A percentile compares a stretch with the other conserved stretches of the same genome.
Evolutionary conservation across 371 early-diverging fungal species (phyloP).

Genomic region (Apophysomyces sp.): DNA sequence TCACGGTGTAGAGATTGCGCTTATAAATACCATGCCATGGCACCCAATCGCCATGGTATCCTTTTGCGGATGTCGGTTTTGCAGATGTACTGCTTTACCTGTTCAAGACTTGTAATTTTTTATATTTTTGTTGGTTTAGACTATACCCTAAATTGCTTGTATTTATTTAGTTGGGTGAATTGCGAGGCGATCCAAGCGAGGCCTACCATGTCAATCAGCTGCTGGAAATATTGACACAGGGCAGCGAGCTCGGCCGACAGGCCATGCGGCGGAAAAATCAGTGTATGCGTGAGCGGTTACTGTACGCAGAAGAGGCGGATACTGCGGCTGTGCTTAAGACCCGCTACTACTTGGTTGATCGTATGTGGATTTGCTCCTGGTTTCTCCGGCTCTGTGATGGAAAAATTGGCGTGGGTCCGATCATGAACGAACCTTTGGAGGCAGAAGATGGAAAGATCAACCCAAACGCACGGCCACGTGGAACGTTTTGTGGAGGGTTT

Average conservation of each 20-base stretch:
- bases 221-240: constrained; percentile 32
- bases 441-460: constrained; percentile 25
- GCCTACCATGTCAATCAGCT: constrained; percentile 35
- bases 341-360: constrained; percentile 39
- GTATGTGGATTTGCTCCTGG: constrained; percentile 46
- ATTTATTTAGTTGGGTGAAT: constrained; percentile 36
- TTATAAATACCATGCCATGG: constrained; percentile 39
- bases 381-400: constrained; percentile 50
- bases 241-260: constrained; percentile 31
- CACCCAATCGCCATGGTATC: constrained; percentile 39
- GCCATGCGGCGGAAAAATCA: constrained; percentile 30
- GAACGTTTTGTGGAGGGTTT: constrained; percentile 36
- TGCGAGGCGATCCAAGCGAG: constrained; percentile 43
- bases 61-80: constrained; percentile 41
- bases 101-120: constrained; percentile 36
- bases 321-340: constrained; percentile 17
- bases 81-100: constrained; percentile 48
- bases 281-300: constrained; percentile 34
- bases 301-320: constrained; percentile 35
- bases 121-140: no score
- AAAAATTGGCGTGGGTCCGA: constrained; percentile 31
- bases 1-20: constrained; percentile 47
- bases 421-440: constrained; percentile 33
- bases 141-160: neutral
- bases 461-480: constrained; percentile 33